Evolutionary conservation across 2,329 filamentous ascomycete species (phyloP), one percentile per base, ranked within the genome.

Genomic region (Pestalotiopsis sp.): DNA sequence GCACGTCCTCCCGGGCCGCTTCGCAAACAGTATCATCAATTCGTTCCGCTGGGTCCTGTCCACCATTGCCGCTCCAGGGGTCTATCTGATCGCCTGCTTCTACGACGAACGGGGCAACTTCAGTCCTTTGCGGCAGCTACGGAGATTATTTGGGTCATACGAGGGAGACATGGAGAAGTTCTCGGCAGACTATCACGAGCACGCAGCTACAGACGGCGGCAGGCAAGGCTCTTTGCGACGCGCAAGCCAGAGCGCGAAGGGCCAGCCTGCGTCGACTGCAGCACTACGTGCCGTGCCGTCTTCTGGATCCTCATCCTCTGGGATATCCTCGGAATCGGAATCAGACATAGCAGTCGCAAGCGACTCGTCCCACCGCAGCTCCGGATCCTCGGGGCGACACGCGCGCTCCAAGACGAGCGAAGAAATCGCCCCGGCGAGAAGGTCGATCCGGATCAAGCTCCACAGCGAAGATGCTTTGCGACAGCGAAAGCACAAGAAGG

Each of bases 391-490:
- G 67, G 73, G 75, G 68, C 84, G 87, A 60, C 88, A 93, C 76
- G 84, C 85, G 60, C 87, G 91, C 66, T 91, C 92, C 27, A 91
- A 89, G 77, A 91, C 91, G 31, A 77, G 84, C 38, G 91, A 94
- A 71, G 92, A 94, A 72, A 87, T 87, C 70, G 85, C 87, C 17
- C 91, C 92, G 4, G 84, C 89, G 6, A 89, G 93, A 75, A 88
- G 94, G 68, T 97, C 94, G 2, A 97, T 97, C 72, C 90, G 94
- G 52, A 97, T 98, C 75, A 97, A 96, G 81, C 85, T 97, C 14
- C 91, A 95, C 79, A 93, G 91, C 71, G 75, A 97, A 74, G 93
- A 94, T 69, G 87, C 89, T 56, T 82, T 92, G 68, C 87, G 91
- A 71, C 90, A 93, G 78, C 89, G 92, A 69, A 95, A 94, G 78